Conservation (phyloP, 441 rosid species). For the Erodium chrysanthum region DNA sequence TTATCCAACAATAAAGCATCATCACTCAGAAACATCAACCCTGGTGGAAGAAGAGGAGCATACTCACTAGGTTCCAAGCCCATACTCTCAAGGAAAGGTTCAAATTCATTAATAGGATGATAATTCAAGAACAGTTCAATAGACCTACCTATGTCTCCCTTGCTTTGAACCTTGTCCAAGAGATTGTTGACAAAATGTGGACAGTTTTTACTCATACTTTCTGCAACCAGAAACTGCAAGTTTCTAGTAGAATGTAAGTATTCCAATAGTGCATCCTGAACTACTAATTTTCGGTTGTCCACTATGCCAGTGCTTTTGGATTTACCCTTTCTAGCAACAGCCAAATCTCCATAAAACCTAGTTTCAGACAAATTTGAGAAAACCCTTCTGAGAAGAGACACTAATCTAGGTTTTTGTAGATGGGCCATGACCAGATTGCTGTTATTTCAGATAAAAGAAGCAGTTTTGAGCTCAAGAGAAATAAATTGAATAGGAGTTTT, state of each 20-base stretch:
- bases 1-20: conserved; percentile 53
- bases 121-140: conserved; percentile 41
- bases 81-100: conserved; percentile 29
- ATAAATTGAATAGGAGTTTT: too few species aligned
- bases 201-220: conserved; percentile 51
- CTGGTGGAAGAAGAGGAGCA: conserved; percentile 35
- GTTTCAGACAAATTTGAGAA: too few species aligned
- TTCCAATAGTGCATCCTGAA: conserved; percentile 54
- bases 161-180: conserved; percentile 26
- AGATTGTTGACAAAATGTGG: conserved; percentile 46
- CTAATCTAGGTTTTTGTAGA: too few species aligned
- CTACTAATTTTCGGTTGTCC: conserved; percentile 12
- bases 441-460: too few species aligned
- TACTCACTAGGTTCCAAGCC: conserved; percentile 52
- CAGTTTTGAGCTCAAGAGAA: too few species aligned
- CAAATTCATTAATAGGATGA: conserved; percentile 66
- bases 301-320: too few species aligned
- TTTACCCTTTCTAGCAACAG: too few species aligned
- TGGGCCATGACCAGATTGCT: too few species aligned
- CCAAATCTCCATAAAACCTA: too few species aligned
- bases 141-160: conserved; percentile 27
- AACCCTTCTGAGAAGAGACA: too few species aligned
- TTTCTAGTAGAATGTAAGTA: conserved; percentile 56
- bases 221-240: conserved; percentile 49
- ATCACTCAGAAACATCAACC: conserved; percentile 55